Evolutionary conservation across 148 eudicot genomes (phyloP).

Genomic region (Salicornia ramosissima): DNA sequence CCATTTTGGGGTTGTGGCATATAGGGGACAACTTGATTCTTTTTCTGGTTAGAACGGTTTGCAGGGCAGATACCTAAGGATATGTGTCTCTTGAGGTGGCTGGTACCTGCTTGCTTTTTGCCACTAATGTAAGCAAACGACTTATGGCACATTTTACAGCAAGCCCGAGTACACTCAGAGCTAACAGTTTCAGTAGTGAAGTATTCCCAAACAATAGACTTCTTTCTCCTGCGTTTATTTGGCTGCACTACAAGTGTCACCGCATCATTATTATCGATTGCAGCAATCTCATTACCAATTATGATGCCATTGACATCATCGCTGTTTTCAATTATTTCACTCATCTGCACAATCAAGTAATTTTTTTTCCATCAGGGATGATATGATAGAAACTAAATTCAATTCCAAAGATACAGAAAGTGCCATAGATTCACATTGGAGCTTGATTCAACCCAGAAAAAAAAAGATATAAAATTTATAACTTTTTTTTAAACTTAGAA

Average conservation of each 20-base stretch:
- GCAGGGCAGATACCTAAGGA: conserved; percentile 59
- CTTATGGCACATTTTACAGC: conserved; percentile 74
- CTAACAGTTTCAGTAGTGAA: conserved; percentile 55
- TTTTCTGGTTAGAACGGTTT: conserved; percentile 32
- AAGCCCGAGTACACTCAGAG: conserved; percentile 50
- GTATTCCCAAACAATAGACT: conserved; percentile 81
- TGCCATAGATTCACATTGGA: background rate
- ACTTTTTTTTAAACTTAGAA: too few species aligned
- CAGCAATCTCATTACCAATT: background rate
- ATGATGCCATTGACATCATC: background rate
- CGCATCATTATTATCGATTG: conserved; percentile 21
- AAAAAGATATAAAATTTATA: too few species aligned
- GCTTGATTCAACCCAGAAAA: too few species aligned
- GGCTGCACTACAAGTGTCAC: conserved; percentile 31
- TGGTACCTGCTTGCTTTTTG: conserved; percentile 69
- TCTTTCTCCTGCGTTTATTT: conserved; percentile 59
- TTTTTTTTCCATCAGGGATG: conserved; percentile 2
- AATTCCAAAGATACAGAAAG: background rate
- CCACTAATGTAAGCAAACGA: conserved; percentile 78
- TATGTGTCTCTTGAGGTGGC: conserved; percentile 85
- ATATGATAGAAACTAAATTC: background rate
- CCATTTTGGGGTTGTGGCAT: conserved; percentile 28
- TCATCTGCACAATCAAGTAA: conserved; percentile 28
- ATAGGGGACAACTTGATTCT: conserved; percentile 25
- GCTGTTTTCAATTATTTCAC: conserved; percentile 17